Evolutionary conservation across 768 basidiomycete genomes (phyloP).

Genomic region (Calocera viscosa): DNA sequence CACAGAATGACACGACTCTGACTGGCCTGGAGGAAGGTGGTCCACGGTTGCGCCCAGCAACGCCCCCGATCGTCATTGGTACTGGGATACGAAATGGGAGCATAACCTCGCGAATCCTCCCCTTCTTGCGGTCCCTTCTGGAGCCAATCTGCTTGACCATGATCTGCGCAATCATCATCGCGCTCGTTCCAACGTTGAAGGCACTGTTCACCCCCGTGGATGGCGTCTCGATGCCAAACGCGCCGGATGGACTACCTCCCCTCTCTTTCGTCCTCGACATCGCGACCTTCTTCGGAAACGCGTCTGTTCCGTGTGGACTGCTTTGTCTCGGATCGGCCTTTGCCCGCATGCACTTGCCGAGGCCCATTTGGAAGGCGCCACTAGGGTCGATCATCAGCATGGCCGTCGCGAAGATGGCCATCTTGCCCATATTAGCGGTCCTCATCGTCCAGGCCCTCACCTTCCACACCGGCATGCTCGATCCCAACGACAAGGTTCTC

Average conservation of each 20-base stretch:
- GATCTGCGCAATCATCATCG: constrained; percentile 41
- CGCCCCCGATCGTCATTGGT: neutral
- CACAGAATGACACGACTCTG: neutral
- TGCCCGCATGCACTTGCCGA: constrained; percentile 44
- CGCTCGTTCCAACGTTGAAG: constrained; percentile 46
- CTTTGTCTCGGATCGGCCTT: constrained; percentile 51
- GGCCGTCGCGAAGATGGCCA: constrained; percentile 42
- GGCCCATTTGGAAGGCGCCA: constrained; percentile 26
- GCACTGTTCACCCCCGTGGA: constrained; percentile 43
- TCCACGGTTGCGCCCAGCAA: neutral
- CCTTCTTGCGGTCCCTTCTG: constrained; percentile 31
- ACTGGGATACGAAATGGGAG: too few species aligned
- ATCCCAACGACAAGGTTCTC: constrained; percentile 43
- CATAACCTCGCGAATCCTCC: neutral
- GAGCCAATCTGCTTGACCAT: constrained; percentile 44
- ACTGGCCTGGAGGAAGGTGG: neutral
- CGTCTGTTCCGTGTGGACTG: constrained; percentile 51
- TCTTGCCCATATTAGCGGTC: constrained; percentile 51
- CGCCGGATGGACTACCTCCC: constrained; percentile 57
- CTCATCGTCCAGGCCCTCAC: constrained; percentile 42
- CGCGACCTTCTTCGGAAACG: constrained; percentile 45
- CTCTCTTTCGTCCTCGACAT: constrained; percentile 50
- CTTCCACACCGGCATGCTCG: constrained; percentile 34
- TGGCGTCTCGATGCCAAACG: constrained; percentile 32
- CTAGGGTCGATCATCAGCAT: constrained; percentile 43